These are phyloP conservation scores for Purpureocillium lavendulum DNA, from an alignment of 2,329 filamentous ascomycete species.

Conservation along the genomic window DNA sequence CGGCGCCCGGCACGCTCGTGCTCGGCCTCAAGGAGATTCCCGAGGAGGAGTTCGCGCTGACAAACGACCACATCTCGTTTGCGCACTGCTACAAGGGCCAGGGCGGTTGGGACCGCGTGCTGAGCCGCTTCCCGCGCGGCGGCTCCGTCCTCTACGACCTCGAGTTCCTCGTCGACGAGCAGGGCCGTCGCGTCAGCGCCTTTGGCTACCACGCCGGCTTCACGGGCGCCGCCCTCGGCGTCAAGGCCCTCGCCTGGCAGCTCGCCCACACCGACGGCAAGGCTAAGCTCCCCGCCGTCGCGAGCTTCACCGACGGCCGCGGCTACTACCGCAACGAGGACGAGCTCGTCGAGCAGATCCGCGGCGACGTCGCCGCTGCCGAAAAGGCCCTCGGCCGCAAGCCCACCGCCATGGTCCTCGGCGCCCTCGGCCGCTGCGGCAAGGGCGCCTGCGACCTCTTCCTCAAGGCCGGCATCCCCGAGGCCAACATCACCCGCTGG, in stretches of 20 bases:
- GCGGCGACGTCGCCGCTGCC: conserved; percentile 49
- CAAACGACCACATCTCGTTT: conserved; percentile 48
- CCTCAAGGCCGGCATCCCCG: conserved; percentile 53
- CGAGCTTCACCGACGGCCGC: conserved; percentile 32
- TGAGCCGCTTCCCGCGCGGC: conserved; percentile 71
- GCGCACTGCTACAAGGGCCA: conserved; percentile 72
- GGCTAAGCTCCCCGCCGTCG: conserved; percentile 44
- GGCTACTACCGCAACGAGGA: conserved; percentile 64
- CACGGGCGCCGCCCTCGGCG: conserved; percentile 62
- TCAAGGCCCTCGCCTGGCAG: conserved; percentile 81
- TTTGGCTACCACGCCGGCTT: conserved; percentile 73
- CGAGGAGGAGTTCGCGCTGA: conserved; percentile 54
- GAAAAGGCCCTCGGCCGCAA: conserved; percentile 61
- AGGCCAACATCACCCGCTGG: conserved; percentile 42
- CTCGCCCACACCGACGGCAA: conserved; percentile 53
- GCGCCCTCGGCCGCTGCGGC: conserved; percentile 76
- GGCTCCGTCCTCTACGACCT: conserved; percentile 59
- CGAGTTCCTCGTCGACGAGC: conserved; percentile 73
- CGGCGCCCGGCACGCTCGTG: conserved; percentile 60
- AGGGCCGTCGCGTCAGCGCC: conserved; percentile 61
- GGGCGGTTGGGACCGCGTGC: conserved; percentile 67
- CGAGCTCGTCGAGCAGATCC: conserved; percentile 36
- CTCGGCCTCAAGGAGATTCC: conserved; percentile 73
- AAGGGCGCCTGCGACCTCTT: conserved; percentile 77
- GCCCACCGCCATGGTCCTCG: conserved; percentile 76